Evolutionary conservation across 805 yeast genomes (phyloP).

Genomic region (Pichia thaimueangensis): DNA sequence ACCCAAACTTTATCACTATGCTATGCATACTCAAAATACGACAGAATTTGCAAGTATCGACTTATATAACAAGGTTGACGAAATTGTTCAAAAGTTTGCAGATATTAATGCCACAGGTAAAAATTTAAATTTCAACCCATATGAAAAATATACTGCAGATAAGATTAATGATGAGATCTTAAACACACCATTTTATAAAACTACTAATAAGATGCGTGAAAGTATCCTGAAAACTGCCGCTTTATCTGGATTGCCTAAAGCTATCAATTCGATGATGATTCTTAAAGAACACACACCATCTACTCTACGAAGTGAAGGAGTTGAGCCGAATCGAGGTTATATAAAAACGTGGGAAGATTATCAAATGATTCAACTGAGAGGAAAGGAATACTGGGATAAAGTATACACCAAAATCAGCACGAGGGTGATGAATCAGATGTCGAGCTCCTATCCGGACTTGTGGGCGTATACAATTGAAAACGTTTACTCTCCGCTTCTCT

Average conservation of each 20-base stretch:
- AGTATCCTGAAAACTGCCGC: conserved; percentile 74
- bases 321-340: conserved; percentile 14
- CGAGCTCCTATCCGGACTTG: conserved; percentile 76
- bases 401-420: conserved; percentile 71
- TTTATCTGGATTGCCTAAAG: conserved; percentile 74
- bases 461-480: conserved; percentile 66
- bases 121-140: conserved; percentile 15
- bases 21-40: conserved; percentile 32
- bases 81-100: conserved; percentile 23
- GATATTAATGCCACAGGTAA: conserved; percentile 17
- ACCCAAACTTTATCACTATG: conserved; percentile 68
- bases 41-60: conserved; percentile 14
- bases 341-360: conserved; percentile 16
- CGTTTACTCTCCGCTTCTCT: conserved; percentile 73
- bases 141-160: background rate
- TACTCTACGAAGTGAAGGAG: conserved; percentile 28
- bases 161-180: background rate
- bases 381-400: conserved; percentile 61
- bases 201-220: conserved; percentile 59
- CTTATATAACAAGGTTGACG: conserved; percentile 13
- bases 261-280: conserved; percentile 69
- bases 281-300: conserved; percentile 61
- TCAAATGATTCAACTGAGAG: conserved; percentile 33
- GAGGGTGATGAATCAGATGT: conserved; percentile 62
- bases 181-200: background rate